Conservation (phyloP, 768 basidiomycete species). For the Pulveroboletus sp. region DNA sequence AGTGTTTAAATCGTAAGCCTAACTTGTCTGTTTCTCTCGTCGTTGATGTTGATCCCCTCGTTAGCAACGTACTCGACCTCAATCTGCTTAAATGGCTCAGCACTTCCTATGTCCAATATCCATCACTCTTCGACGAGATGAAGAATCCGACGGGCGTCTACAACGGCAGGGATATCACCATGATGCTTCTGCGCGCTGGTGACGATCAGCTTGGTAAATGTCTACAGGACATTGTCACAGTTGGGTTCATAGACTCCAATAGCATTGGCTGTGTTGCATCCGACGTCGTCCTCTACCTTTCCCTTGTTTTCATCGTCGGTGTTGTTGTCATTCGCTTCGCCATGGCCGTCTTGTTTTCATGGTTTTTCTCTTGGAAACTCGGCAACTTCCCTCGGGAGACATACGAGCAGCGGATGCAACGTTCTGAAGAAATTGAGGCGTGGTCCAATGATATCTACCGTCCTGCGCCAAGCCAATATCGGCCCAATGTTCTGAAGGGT, state of each 20-base stretch:
- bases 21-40: background rate
- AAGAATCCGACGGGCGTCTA: constrained; percentile 64
- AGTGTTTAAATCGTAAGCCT: constrained; percentile 87
- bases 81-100: constrained; percentile 82
- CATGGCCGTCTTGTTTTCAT: constrained; percentile 96
- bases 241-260: constrained; percentile 93
- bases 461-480: constrained; percentile 83
- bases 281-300: constrained; percentile 88
- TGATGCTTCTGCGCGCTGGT: constrained; percentile 69
- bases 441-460: constrained; percentile 97
- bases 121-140: constrained; percentile 76
- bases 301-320: constrained; percentile 94
- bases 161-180: constrained; percentile 83
- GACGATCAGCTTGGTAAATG: constrained; percentile 70
- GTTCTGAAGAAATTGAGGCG: constrained; percentile 87
- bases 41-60: constrained; percentile 5
- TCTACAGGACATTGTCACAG: constrained; percentile 77
- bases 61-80: constrained; percentile 85
- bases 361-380: constrained; percentile 96
- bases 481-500: constrained; percentile 81
- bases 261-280: constrained; percentile 97
- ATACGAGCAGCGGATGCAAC: constrained; percentile 85
- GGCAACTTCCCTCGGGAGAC: constrained; percentile 93
- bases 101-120: constrained; percentile 75
- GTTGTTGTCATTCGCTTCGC: constrained; percentile 92